phyloP scores from a whole-genome alignment of 768 basidiomycete species.

The Phaffia tasmanica region DNA sequence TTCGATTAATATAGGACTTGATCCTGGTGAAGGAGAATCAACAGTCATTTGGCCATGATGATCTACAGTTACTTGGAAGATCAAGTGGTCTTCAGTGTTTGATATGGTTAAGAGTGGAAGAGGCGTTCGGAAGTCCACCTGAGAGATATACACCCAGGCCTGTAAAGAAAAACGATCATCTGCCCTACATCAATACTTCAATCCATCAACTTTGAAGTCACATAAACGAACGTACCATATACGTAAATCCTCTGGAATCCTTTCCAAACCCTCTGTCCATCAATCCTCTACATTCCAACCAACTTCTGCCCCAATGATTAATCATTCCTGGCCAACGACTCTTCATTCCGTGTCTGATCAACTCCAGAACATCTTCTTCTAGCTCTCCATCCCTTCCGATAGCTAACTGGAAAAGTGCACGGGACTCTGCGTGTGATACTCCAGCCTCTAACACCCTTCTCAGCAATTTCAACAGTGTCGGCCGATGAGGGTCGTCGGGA shows the following conservation, averaged over 20 bases:
- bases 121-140: slow-evolving; percentile 36
- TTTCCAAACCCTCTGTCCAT: slow-evolving; percentile 47
- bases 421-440: slow-evolving; percentile 53
- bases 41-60: slow-evolving; percentile 22
- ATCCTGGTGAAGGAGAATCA: slow-evolving; percentile 1
- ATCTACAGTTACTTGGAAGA: slow-evolving; percentile 23
- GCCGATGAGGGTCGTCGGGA: slow-evolving; percentile 44
- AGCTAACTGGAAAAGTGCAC: slow-evolving; percentile 49
- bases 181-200: neutral
- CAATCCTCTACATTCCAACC: slow-evolving; percentile 46
- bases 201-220: slow-evolving; percentile 1
- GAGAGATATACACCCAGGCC: slow-evolving; percentile 48
- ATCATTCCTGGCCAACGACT: slow-evolving; percentile 71
- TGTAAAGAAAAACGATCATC: slow-evolving; percentile 26
- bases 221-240: slow-evolving; percentile 44
- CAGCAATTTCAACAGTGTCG: slow-evolving; percentile 52
- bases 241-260: slow-evolving; percentile 52
- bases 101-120: slow-evolving; percentile 29
- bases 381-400: slow-evolving; percentile 21
- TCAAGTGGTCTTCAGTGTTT: slow-evolving; percentile 11
- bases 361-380: slow-evolving; percentile 45
- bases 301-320: slow-evolving; percentile 51
- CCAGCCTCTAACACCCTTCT: slow-evolving; percentile 66
- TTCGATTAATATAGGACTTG: neutral
- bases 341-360: slow-evolving; percentile 59